Evolutionary conservation across 768 basidiomycete genomes (phyloP).

Genomic region (Kwoniella mangroviensis): DNA sequence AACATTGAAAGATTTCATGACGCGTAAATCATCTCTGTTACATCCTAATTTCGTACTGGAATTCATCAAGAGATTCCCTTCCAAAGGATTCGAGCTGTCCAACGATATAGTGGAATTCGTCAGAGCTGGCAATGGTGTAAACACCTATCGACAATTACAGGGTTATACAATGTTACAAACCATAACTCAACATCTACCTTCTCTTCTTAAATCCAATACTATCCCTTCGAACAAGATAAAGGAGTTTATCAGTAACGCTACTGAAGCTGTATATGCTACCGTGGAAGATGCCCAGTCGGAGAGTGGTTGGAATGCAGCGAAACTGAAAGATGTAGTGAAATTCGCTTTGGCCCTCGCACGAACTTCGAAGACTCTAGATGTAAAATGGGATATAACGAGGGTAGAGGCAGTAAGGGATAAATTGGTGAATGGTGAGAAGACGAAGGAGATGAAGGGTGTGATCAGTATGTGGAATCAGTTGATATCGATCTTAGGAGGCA

Average conservation of each 20-base stretch:
- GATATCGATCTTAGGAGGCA: constrained; percentile 44
- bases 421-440: constrained; percentile 65
- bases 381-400: constrained; percentile 66
- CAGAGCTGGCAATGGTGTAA: constrained; percentile 67
- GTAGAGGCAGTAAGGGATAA: constrained; percentile 65
- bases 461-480: constrained; percentile 72
- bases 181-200: constrained; percentile 66
- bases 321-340: constrained; percentile 81
- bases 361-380: constrained; percentile 63
- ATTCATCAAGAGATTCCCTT: constrained; percentile 70
- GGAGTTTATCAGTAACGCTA: constrained; percentile 64
- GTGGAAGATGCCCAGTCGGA: constrained; percentile 55
- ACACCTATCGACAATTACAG: constrained; percentile 76
- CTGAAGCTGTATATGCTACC: constrained; percentile 62
- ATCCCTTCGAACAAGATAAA: constrained; percentile 60
- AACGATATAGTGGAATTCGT: constrained; percentile 65
- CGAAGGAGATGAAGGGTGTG: constrained; percentile 69
- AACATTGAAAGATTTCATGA: constrained; percentile 76
- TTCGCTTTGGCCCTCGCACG: constrained; percentile 69
- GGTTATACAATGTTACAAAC: constrained; percentile 72
- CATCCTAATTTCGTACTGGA: constrained; percentile 77
- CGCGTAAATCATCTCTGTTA: constrained; percentile 77
- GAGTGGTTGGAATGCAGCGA: constrained; percentile 64
- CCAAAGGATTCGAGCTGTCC: constrained; percentile 70
- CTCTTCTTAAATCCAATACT: constrained; percentile 54